A percentile compares a stretch with the other conserved stretches of the same genome.
These are phyloP conservation scores for Adenanthera pavonina DNA, from an alignment of 306 rosid genomes.

Conservation along the genomic window DNA sequence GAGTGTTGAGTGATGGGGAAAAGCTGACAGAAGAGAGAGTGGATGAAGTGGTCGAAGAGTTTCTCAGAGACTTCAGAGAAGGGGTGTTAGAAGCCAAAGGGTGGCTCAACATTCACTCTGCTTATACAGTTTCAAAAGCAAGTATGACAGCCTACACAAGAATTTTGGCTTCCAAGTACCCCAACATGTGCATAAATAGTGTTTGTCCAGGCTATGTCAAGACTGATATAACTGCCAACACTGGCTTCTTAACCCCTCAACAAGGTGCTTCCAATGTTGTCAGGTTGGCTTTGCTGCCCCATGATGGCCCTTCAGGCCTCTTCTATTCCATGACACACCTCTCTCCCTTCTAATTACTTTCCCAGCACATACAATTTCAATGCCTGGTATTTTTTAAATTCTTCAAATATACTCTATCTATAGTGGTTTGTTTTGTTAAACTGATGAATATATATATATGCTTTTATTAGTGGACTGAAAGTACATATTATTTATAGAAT, in stretches of 20 bases:
- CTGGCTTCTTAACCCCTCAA: slow-evolving; percentile 39
- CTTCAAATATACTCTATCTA: no score
- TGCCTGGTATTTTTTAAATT: no score
- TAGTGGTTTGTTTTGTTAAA: no score
- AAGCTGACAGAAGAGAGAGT: slow-evolving; percentile 50
- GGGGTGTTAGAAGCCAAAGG: slow-evolving; percentile 40
- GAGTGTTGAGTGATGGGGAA: slow-evolving; percentile 37
- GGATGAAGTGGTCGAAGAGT: slow-evolving; percentile 39
- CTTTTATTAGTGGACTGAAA: no score
- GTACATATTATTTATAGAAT: no score
- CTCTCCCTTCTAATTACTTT: slow-evolving; percentile 11
- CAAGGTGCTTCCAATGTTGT: slow-evolving; percentile 52
- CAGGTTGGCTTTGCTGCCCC: slow-evolving; percentile 39
- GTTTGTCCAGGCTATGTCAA: slow-evolving; percentile 51
- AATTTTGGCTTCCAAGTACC: slow-evolving; percentile 42
- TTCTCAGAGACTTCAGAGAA: slow-evolving; percentile 46
- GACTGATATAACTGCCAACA: slow-evolving; percentile 44
- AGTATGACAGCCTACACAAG: slow-evolving; percentile 53
- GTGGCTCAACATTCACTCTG: slow-evolving; percentile 25
- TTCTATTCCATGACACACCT: slow-evolving; percentile 27
- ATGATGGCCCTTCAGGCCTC: slow-evolving; percentile 43
- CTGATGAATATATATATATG: no score
- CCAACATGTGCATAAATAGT: slow-evolving; percentile 41
- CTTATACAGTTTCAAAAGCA: slow-evolving; percentile 50
- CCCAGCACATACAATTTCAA: no score